A percentile compares a stretch with the other conserved stretches of the same genome.
Evolutionary conservation across 441 rosid genomes (phyloP).

Genomic region (Adansonia gregorii): DNA sequence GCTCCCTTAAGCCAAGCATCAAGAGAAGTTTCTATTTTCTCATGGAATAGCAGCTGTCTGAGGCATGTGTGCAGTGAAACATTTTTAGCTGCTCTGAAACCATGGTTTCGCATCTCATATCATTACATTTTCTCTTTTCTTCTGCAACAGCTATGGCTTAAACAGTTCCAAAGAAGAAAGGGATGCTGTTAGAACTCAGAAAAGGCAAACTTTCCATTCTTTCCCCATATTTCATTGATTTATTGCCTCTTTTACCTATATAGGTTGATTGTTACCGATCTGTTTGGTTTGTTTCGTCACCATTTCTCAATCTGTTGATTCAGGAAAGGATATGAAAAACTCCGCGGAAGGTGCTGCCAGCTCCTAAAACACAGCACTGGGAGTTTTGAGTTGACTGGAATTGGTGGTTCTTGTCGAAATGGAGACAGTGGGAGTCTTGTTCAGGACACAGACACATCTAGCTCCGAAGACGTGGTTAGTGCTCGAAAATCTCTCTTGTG

Average conservation of each 20-base stretch:
- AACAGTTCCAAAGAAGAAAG: constrained; percentile 81
- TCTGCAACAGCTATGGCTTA: constrained; percentile 55
- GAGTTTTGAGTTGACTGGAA: constrained; percentile 43
- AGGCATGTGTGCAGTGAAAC: not conserved
- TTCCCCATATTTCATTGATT: constrained; percentile 13
- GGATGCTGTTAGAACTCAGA: constrained; percentile 52
- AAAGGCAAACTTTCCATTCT: constrained; percentile 51
- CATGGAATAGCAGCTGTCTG: not conserved
- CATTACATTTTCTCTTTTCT: constrained; percentile 18
- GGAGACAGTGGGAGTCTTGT: constrained; percentile 27
- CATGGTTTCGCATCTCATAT: not conserved
- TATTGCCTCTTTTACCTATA: constrained; percentile 18
- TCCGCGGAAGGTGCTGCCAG: constrained; percentile 57
- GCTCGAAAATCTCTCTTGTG: constrained; percentile 64
- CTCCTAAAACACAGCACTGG: constrained; percentile 46
- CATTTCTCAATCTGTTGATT: constrained; percentile 32
- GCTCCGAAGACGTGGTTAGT: constrained; percentile 65
- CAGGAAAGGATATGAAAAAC: constrained; percentile 83
- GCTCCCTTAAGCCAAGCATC: not conserved
- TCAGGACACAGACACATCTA: constrained; percentile 52
- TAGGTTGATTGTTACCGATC: constrained; percentile 17
- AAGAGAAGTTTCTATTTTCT: not conserved
- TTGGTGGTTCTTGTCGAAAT: constrained; percentile 23
- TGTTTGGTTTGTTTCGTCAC: constrained; percentile 6
- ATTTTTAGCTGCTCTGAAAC: not conserved